A percentile compares a stretch with the other conserved stretches of the same genome.
phyloP scores from a whole-genome alignment of 441 rosid genomes.

The Adansonia rubrostipa region DNA sequence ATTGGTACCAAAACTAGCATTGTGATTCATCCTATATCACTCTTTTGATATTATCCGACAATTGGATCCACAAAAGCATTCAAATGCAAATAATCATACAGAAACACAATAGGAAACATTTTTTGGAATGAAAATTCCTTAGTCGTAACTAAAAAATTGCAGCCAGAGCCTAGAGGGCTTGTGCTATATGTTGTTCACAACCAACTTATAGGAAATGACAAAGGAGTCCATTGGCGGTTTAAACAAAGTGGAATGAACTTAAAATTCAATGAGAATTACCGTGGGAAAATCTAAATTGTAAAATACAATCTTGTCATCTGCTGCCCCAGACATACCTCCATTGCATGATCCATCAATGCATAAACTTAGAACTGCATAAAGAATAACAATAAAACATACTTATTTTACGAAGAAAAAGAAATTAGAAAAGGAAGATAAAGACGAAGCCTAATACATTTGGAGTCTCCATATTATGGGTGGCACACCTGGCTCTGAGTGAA shows the following conservation, averaged over 20 bases:
- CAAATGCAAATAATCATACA: background rate
- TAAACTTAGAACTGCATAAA: constrained; percentile 71
- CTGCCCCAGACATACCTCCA: constrained; percentile 90
- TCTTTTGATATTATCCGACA: background rate
- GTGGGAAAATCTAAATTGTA: constrained; percentile 69
- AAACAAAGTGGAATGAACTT: constrained; percentile 14
- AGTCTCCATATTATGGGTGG: constrained; percentile 25
- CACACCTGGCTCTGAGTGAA: constrained; percentile 90
- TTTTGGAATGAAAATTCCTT: background rate
- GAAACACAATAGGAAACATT: background rate
- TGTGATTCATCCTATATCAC: background rate
- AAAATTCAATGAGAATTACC: constrained; percentile 45
- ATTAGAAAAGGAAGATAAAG: constrained; percentile 24
- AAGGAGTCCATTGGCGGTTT: background rate
- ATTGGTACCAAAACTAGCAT: background rate
- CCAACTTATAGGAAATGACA: background rate
- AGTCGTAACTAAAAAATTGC: background rate
- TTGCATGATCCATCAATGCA: constrained; percentile 65
- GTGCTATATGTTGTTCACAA: background rate
- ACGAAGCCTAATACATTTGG: constrained; percentile 15
- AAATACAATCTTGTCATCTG: constrained; percentile 73
- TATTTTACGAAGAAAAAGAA: constrained; percentile 3
- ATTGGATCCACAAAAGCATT: background rate
- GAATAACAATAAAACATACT: constrained; percentile 28
- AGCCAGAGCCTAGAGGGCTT: background rate